Base-by-base conservation (phyloP, 1,139 yeast species). In the Saccharomycopsis hybrid region DNA sequence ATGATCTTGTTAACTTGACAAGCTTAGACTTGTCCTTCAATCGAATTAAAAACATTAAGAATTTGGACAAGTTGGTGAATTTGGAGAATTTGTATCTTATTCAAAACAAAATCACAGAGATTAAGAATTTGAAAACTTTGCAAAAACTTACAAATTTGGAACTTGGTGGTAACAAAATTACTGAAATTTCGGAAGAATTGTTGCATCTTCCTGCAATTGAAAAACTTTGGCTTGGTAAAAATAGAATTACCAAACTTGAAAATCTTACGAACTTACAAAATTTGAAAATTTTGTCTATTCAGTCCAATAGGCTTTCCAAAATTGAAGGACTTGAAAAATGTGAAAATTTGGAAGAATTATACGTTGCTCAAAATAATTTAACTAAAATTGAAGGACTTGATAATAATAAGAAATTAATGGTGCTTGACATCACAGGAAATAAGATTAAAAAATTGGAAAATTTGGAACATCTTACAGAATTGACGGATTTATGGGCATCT, bases 401-500 rank as follows among this genome's bases (percentile, higher is more conserved):
- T 4, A 72, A 81, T 30, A 81, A 86, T 60, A 58, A 58, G 18
- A 85, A 86, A 48, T 72, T 94, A 49, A 79, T 76, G 31, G 85
- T 86, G 0, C 65, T 94, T 53, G 99, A 94, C 63, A 74, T 94
- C 25, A 84, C 97, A 0, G 77, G 86, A 1, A 94, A 94, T 62
- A 72, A 72, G 54, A 72, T 94, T 37, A 61, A 73, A 3, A 73
- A 74, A 48, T 68, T 94, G 48, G 82, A 79, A 52, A 82, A 84
- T 56, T 61, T 94, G 50, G 68, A 72, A 1, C 95, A 86, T 60
- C 73, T 92, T 56, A 65, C 59, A 0, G 65, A 83, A 36, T 72
- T 94, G 56, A 89, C 96, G 7, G 99, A 94, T 65, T 72, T 94
- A 49, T 94, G 98, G 98, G 89, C 95, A 33, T 86, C 96, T 0